Evolutionary conservation across 1,284 basidiomycete genomes (phyloP).

Genomic region (Phenoliferia sp.): DNA sequence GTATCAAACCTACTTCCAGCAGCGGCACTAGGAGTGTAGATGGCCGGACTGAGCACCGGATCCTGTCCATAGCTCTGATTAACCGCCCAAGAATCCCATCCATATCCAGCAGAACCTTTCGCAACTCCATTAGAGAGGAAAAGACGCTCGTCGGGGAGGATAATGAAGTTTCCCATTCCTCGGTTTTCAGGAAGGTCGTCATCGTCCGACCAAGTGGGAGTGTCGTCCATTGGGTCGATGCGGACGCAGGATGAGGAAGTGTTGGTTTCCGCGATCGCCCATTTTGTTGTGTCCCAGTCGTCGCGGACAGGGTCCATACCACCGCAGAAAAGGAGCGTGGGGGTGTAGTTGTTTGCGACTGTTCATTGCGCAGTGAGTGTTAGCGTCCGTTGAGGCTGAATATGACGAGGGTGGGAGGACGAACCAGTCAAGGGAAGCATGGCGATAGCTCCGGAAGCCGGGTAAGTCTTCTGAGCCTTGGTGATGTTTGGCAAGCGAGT

Average conservation of each 20-base stretch:
- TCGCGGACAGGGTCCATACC: conserved; percentile 65
- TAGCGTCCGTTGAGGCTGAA: background rate
- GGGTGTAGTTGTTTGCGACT: conserved; percentile 55
- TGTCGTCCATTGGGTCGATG: conserved; percentile 60
- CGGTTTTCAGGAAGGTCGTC: conserved; percentile 59
- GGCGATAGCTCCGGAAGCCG: conserved; percentile 66
- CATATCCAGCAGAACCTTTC: conserved; percentile 76
- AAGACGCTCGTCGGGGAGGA: conserved; percentile 70
- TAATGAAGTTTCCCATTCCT: conserved; percentile 62
- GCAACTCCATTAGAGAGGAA: conserved; percentile 70
- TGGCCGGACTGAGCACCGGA: conserved; percentile 41
- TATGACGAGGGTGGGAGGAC: background rate
- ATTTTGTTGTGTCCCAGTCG: conserved; percentile 49
- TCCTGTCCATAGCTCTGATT: conserved; percentile 47
- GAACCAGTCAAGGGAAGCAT: conserved; percentile 59
- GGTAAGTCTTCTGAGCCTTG: conserved; percentile 63
- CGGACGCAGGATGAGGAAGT: conserved; percentile 58
- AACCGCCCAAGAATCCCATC: conserved; percentile 56
- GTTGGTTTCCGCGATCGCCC: conserved; percentile 1
- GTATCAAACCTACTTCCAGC: conserved; percentile 59
- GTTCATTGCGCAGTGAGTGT: background rate
- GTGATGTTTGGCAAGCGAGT: conserved; percentile 44
- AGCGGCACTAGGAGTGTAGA: conserved; percentile 43
- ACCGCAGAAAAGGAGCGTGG: conserved; percentile 70
- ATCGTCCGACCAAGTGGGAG: conserved; percentile 68